Evolutionary conservation across 2,329 filamentous ascomycete genomes (phyloP), one percentile per base, ranked within the genome.

Genomic region (Penicillium sp.): DNA sequence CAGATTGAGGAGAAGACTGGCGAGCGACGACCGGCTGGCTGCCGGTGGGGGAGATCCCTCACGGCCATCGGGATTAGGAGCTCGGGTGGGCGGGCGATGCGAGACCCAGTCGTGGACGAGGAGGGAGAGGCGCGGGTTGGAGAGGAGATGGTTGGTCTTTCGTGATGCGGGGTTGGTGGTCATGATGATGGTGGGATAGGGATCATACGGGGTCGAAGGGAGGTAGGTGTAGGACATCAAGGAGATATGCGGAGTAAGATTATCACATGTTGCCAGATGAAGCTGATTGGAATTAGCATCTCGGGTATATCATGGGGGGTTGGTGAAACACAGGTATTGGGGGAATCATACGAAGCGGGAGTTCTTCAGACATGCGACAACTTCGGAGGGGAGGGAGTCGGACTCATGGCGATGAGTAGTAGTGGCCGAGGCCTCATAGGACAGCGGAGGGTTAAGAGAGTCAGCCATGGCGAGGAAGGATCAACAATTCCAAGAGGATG

Each of bases 181-280:
- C 89, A 93, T 92, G 81, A 97, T 89, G 70, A 97, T 95, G 60
- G 92, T 89, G n/a, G 91, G 88, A n/a, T 79, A 76, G 48, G 82
- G 70, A 34, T 84, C 83, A 74, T 86, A 88, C 34, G 86, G 87
- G 14, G 89, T 90, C 5, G 83, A 86, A 34, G 92, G 89, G 19
- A 99, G 88, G 77, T 97, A 97, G 69, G 94, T 97, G 80, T 97
- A 97, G 80, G 96, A 97, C 94, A 99, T 99, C 61, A 99, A 86
- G 33, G 92, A 95, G 62, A 97, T 91, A 73, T 97, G 91, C 9
- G 94, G 94, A 60, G 87, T 81, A 68, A 94, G 89, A 63, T 89
- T 82, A 65, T 86, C 86, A 74, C 90, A 95, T 52, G 94, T 99
- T 65, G 94, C 92, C 49, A 99, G 88, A 75, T 99, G 94, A 63